Base-by-base conservation (phyloP, 2,329 filamentous ascomycete species). In the Aspergillus clavatus region DNA sequence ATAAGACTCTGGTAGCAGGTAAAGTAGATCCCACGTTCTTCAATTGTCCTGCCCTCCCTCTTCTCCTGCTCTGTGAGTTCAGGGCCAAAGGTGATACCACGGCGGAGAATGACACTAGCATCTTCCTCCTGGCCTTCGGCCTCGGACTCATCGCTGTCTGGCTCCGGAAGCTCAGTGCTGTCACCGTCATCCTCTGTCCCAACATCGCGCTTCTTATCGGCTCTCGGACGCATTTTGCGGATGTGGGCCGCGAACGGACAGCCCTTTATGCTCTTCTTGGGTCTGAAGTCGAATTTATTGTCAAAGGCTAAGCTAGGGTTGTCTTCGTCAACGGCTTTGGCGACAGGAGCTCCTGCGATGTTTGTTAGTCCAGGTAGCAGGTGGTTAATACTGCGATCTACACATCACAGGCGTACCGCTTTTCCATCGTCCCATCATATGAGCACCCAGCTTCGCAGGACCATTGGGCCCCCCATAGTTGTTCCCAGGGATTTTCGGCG, bases 241-340 rank as follows among this genome's bases (percentile, higher is more conserved):
- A 70, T 68, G 40, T 76, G 73, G 1, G 73, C 70, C 0, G 71
- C 71, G 38, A 73, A 72, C 1, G 73, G 72, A 50, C 73, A 75
- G 5, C 40, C 19, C 16, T 62, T 59, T 1, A 63, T 57, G 36
- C 69, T 64, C 7, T 56, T 56, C 10, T 53, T 36, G 2, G 55
- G 50, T 21, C 60, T 52, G 45, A 68, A 72, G 16, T 62, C 54
- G 53, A 74, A 74, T 12, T 68, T 53, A 48, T 72, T 68, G 38
- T 67, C 61, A 12, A 51, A 54, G n/a, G 57, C 67, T 14, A 72
- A 48, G 3, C 36, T 41, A 1, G 60, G 51, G 19, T 71, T 51
- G 42, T 68, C 62, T 18, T 63, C 45, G 7, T 56, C n/a, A 2
- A 59, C 54, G 3, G 61, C 58, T 10, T 65, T 42, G 31, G 62